These are phyloP conservation scores for Rhododendron simsii DNA, from an alignment of 148 eudicot genomes.

Conservation along the genomic window DNA sequence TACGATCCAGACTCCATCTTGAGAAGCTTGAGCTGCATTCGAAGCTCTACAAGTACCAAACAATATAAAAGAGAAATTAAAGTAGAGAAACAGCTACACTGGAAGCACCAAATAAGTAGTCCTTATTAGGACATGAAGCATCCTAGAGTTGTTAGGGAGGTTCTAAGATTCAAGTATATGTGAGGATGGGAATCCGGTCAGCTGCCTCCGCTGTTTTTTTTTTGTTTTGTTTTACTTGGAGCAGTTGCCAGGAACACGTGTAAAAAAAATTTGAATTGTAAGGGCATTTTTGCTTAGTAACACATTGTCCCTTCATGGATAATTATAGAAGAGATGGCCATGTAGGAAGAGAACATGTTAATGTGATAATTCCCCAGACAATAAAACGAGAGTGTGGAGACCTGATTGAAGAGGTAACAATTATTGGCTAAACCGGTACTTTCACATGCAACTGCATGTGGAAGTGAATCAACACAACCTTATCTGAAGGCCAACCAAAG, in stretches of 20 bases:
- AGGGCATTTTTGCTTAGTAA: not conserved
- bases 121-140: not conserved
- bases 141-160: not conserved
- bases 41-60: slow-evolving; percentile 41
- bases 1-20: slow-evolving; percentile 56
- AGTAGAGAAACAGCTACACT: not conserved
- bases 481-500: not conserved
- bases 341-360: not conserved
- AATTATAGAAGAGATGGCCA: not conserved
- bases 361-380: not conserved
- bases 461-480: not conserved
- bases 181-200: not conserved
- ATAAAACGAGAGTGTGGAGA: not conserved
- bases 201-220: not conserved
- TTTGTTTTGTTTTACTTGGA: not conserved
- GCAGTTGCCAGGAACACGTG: not conserved
- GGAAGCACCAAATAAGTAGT: not conserved
- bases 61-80: not conserved
- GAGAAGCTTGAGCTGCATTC: slow-evolving; percentile 85
- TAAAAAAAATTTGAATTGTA: not conserved
- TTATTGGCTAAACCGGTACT: not conserved
- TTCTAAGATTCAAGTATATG: not conserved
- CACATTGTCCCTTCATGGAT: not conserved
- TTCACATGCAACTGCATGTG: not conserved
- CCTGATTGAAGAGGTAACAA: not conserved